Base-by-base conservation (phyloP, 305 asterid species). In the Solanum hybrid region DNA sequence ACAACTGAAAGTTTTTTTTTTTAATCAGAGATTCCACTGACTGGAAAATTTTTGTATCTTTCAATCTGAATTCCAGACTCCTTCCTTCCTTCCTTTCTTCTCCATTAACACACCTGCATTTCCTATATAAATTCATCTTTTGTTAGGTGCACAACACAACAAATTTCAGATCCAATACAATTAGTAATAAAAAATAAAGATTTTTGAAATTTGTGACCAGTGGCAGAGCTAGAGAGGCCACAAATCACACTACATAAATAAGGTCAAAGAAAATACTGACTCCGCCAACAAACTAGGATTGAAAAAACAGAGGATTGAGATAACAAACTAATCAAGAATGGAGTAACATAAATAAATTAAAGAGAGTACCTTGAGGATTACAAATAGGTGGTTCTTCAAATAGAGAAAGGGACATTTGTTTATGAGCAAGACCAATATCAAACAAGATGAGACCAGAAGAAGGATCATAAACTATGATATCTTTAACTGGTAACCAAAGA, bases 301-400 rank as follows among this genome's bases (percentile, higher is more conserved):
- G 36, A 35, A 76, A 37, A 42, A 81, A 27, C 15, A 42, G 69
- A 42, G 37, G 2, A 27, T 26, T 37, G 15, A 81, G 37, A 15
- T 42, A n/a, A 42, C 37, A 80, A 38, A 40, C 40, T 9, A 45
- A 27, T 82, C 37, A 82, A 45, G 72, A 51, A 84, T 84, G 40
- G 27, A 13, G n/a, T 19, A 13, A 81, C 14, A 82, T 40, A 42
- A 17, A 27, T 42, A 27, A 27, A 27, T 27, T 27, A 27, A 27
- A 27, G 29, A 27, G 29, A 27, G 29, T 27, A 94, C 96, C 95
- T 80, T 90, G 94, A 89, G 99, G 97, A 19, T 88, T 89, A 87
- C 99, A 97, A 85, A 92, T 45, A 27, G 98, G 98, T 69, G 99
- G 99, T 7, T 97, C 99, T 91, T 97, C 98, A 85, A 97, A 97